A percentile compares a stretch with the other conserved stretches of the same genome.
Evolutionary conservation across 805 yeast species (phyloP).

Genomic region (Barnettozyma vustinii): DNA sequence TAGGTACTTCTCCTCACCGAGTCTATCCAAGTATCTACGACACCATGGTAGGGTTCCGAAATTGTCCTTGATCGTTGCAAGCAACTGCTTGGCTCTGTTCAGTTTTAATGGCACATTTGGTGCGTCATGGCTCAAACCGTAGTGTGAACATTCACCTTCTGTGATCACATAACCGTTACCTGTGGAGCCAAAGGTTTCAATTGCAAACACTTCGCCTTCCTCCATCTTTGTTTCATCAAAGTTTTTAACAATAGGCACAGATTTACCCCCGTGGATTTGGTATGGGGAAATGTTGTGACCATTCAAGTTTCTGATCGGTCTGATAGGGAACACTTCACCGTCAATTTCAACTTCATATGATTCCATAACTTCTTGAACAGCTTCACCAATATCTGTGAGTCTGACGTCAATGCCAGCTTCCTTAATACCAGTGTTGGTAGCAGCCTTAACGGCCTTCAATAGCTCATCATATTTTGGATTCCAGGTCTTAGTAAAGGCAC

Average conservation of each 20-base stretch:
- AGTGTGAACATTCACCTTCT: conserved; percentile 93
- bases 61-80: conserved; percentile 65
- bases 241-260: conserved; percentile 93
- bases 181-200: conserved; percentile 96
- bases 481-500: conserved; percentile 90
- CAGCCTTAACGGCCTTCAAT: conserved; percentile 81
- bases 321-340: conserved; percentile 80
- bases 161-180: conserved; percentile 86
- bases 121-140: conserved; percentile 54
- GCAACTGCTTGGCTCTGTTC: conserved; percentile 63
- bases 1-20: conserved; percentile 89
- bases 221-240: conserved; percentile 97
- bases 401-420: conserved; percentile 97
- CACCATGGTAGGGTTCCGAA: conserved; percentile 97
- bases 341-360: conserved; percentile 87
- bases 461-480: conserved; percentile 77
- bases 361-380: conserved; percentile 96
- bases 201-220: conserved; percentile 97
- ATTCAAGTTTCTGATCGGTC: conserved; percentile 84
- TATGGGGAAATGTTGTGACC: conserved; percentile 90
- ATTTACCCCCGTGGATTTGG: conserved; percentile 89
- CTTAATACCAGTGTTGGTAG: conserved; percentile 88
- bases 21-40: conserved; percentile 85
- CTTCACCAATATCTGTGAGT: conserved; percentile 91
- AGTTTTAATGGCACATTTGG: conserved; percentile 50